Evolutionary conservation across 345 rosid genomes (phyloP), one percentile per base, ranked within the genome.

Genomic region (Syzygium aromaticum): DNA sequence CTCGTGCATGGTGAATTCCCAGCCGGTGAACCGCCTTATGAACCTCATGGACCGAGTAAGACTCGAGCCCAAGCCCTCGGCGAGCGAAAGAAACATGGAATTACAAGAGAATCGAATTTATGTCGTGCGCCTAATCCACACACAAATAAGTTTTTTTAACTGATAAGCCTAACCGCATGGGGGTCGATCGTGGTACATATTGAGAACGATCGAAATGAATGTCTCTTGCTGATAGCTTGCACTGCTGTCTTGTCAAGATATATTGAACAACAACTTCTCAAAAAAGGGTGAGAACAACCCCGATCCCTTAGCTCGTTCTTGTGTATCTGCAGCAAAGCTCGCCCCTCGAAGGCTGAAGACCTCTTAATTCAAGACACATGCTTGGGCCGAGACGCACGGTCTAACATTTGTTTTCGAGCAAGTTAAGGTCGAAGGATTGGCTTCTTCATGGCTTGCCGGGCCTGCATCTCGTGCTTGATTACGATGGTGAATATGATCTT

Each of bases 21-120:
- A 1, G 23, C 23, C 3, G 0, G 10, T 10, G 3, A 16, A 67
- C 49, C 7, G 38, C 27, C 80, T 7, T 0, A 6, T 2, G 2
- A 73, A 21, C 27, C 22, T 73, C 14, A 4, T 73, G 80, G 49
- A 73, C 49, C 27, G 30, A 64, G 77, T 28, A 33, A 67, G 25
- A 19, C 0, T 8, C 7, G 7, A 33, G 3, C 1, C 0, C 22
- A 0, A 5, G 7, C 11, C 7, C 7, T 3, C 0, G 0, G 9
- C 7, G 3, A 73, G 82, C 21, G 6, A 73, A 73, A 73, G 0
- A 38, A 0, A 19, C 0, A 38, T 38, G 1, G 10, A 73, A 10
- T 38, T 0, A 0, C 1, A 6, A 73, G 49, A 22, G 7, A 38
- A 73, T 73, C 27, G 14, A 73, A 5, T 1, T 0, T 1, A 27